Conservation (phyloP, 495 filamentous ascomycete genomes). For the Trichoderma orchidacearum region DNA sequence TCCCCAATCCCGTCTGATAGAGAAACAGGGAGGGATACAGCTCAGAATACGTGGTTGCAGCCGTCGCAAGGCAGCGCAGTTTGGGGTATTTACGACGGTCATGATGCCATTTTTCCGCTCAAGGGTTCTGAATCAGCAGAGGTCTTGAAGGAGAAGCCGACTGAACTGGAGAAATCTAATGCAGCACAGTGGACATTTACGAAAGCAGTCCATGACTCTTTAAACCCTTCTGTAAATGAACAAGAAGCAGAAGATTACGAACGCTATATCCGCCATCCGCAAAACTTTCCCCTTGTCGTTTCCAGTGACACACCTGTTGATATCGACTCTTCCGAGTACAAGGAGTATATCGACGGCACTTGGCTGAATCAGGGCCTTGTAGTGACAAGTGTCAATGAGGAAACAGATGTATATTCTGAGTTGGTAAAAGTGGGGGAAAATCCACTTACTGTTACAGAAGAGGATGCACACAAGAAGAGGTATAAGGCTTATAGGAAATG, state of each 20-base stretch:
- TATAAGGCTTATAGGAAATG: constrained; percentile 95
- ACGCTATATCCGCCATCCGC: constrained; percentile 83
- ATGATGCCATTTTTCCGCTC: background rate
- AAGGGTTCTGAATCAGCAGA: background rate
- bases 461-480: constrained; percentile 76
- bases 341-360: constrained; percentile 53
- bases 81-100: background rate
- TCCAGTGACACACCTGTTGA: constrained; percentile 47
- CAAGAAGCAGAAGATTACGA: constrained; percentile 75
- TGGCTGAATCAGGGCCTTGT: constrained; percentile 28
- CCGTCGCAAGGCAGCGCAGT: constrained; percentile 4
- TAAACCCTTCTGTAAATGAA: constrained; percentile 62
- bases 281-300: constrained; percentile 76
- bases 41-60: constrained; percentile 40
- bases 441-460: constrained; percentile 72
- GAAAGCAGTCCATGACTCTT: constrained; percentile 64
- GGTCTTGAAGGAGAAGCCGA: constrained; percentile 8
- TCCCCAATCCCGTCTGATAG: background rate
- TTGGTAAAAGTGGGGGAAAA: constrained; percentile 66
- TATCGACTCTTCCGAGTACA: constrained; percentile 46
- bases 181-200: constrained; percentile 74
- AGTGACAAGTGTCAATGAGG: constrained; percentile 38
- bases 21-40: constrained; percentile 13
- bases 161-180: constrained; percentile 47
- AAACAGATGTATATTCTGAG: constrained; percentile 59